Evolutionary conservation across 768 basidiomycete genomes (phyloP).

Genomic region (Serendipita sp.): DNA sequence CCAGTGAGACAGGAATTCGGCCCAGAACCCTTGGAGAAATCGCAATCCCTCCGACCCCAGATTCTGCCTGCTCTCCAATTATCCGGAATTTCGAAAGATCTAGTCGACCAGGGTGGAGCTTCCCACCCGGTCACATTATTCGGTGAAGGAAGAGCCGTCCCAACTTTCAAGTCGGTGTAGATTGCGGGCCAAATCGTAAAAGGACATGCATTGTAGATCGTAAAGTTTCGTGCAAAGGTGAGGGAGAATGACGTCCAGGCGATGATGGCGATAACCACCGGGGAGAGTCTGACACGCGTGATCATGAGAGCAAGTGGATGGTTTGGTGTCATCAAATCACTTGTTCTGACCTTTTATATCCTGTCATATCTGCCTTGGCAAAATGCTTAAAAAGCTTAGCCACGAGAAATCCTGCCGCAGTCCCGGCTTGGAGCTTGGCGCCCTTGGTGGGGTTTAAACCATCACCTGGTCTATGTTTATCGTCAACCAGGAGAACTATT

Average conservation of each 20-base stretch:
- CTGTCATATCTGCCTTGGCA: too few relatives aligned
- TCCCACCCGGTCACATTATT: constrained; percentile 11
- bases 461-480: too few relatives aligned
- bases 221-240: constrained; percentile 31
- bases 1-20: not conserved
- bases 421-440: too few relatives aligned
- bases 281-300: too few relatives aligned
- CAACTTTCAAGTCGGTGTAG: constrained; percentile 43
- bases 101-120: constrained; percentile 10
- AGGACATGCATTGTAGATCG: constrained; percentile 43
- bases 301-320: too few relatives aligned
- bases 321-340: too few relatives aligned
- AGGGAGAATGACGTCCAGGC: not conserved
- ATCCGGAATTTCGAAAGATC: constrained; percentile 13
- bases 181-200: constrained; percentile 53
- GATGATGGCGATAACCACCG: not conserved
- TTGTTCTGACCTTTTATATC: too few relatives aligned
- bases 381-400: too few relatives aligned
- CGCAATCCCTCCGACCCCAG: constrained; percentile 39
- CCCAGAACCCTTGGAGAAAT: not conserved
- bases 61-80: constrained; percentile 15
- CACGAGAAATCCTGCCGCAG: too few relatives aligned
- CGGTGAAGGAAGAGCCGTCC: constrained; percentile 17
- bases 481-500: too few relatives aligned
- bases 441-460: too few relatives aligned